A percentile compares a stretch with the other conserved stretches of the same genome.
phyloP scores from a whole-genome alignment of 345 rosid species.

The Pistacia atlantica region DNA sequence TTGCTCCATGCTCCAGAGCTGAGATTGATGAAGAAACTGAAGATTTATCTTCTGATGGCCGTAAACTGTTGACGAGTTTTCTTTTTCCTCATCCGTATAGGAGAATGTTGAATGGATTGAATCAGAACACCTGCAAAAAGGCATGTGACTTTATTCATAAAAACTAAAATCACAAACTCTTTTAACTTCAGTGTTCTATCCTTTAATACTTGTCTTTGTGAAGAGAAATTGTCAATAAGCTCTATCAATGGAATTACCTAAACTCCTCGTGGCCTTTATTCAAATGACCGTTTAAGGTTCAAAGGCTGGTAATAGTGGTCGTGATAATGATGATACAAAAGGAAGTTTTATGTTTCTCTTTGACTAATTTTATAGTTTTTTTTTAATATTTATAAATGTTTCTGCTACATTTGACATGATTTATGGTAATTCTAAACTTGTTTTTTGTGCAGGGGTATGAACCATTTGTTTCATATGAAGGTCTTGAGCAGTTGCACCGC shows the following conservation, averaged over 20 bases:
- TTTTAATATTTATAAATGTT: background rate
- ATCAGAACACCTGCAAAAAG: slow-evolving; percentile 67
- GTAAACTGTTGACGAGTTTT: slow-evolving; percentile 47
- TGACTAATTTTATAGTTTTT: background rate
- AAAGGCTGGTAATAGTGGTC: background rate
- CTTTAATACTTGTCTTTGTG: background rate
- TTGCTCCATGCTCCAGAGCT: slow-evolving; percentile 75
- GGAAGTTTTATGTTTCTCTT: background rate
- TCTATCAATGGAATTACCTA: background rate
- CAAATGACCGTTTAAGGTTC: background rate
- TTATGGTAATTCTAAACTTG: slow-evolving; percentile 9
- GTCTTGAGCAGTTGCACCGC: slow-evolving; percentile 91
- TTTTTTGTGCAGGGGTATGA: slow-evolving; percentile 63
- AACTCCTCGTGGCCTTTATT: background rate
- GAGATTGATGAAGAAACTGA: slow-evolving; percentile 58
- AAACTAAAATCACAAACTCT: background rate
- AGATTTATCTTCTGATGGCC: slow-evolving; percentile 46
- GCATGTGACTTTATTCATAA: slow-evolving; percentile 35
- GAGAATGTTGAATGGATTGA: slow-evolving; percentile 54
- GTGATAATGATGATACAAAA: background rate
- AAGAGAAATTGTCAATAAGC: background rate
- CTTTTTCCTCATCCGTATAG: slow-evolving; percentile 38
- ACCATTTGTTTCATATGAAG: slow-evolving; percentile 92
- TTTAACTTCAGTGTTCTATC: slow-evolving; percentile 9
- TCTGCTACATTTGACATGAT: background rate